Evolutionary conservation across 176 grass and related monocot genomes (phyloP), one percentile per base, ranked within the genome.

Genomic region (Lolium rigidum): DNA sequence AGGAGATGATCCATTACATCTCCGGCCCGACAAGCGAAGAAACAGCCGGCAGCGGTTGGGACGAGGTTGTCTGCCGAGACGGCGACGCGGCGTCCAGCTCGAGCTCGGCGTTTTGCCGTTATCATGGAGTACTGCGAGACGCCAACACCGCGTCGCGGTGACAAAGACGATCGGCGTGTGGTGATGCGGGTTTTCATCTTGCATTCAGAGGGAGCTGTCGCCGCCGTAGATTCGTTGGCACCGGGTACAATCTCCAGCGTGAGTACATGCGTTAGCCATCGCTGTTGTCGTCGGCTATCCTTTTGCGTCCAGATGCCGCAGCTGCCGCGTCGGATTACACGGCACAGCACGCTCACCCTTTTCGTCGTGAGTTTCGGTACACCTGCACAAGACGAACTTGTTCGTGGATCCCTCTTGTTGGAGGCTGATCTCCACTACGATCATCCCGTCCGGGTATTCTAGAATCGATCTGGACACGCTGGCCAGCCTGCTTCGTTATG

Each of bases 361-460:
- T 52, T 15, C 60, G 83, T 26, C n/a, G n/a, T n/a, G 83, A 73
- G 74, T 73, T 85, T 5, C 44, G 73, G 18, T 85, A 85, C 28
- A 85, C 83, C 73, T 85, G n/a, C 73, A 77, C 47, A 85, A 9
- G 58, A 85, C 83, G 31, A 44, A 61, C 59, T 54, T 47, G 26
- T 75, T 44, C 8, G 20, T 52, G n/a, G 47, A 11, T 31, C 17
- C 58, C 18, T 84, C 44, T 7, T 76, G 17, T 7, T 52, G 9
- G 76, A 91, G 81, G 76, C 76, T n/a, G 49, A 91, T 83, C 89
- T 91, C 89, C 1, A 87, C 54, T 85, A 91, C 87, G 81, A 91
- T 62, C 89, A 91, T 0, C 89, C 89, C 58, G 81, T 26, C 48
- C 83, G 28, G 73, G 41, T 15, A 18, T 68, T 67, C 73, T 73